Evolutionary conservation across 169 alveolate genomes (phyloP), one percentile per base, ranked within the genome.

Genomic region (Besnoitia besnoiti): DNA sequence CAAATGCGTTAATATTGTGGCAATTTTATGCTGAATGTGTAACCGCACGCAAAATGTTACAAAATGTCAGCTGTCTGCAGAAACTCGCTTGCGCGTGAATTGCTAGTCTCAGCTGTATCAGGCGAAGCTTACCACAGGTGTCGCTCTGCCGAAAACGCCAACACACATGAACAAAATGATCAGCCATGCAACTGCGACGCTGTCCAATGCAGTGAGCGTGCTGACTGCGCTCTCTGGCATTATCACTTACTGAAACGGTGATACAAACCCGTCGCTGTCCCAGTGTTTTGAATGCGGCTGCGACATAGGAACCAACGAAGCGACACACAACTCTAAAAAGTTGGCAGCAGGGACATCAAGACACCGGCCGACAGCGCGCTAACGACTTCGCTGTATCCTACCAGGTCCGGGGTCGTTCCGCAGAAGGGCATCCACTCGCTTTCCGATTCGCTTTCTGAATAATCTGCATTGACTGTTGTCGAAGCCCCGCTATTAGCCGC

Each of bases 271-370:
- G 59, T 35, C 59, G 59, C 40, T 77, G 87, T 39, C 59, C 87
- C 87, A 77, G 87, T 77, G 35, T 39, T 77, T 21, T 39, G 87
- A 77, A 59, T 77, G 87, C 47, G 61, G 87, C 87, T 77, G 87
- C 87, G 40, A n/a, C n/a, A n/a, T n/a, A n/a, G n/a, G 80, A 67
- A n/a, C 42, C 21, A 67, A 14, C 8, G 24, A 12, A 14, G 39
- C 33, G 80, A 14, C n/a, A n/a, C n/a, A n/a, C n/a, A n/a, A n/a
- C n/a, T n/a, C n/a, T n/a, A n/a, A n/a, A n/a, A n/a, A n/a, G n/a
- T n/a, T n/a, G n/a, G n/a, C n/a, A n/a, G n/a, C n/a, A n/a, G n/a
- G n/a, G n/a, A n/a, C n/a, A n/a, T n/a, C n/a, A n/a, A n/a, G n/a
- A n/a, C n/a, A n/a, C n/a, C n/a, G n/a, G n/a, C n/a, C n/a, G n/a